Evolutionary conservation across 768 basidiomycete genomes (phyloP).

Genomic region (Lactarius vividus): DNA sequence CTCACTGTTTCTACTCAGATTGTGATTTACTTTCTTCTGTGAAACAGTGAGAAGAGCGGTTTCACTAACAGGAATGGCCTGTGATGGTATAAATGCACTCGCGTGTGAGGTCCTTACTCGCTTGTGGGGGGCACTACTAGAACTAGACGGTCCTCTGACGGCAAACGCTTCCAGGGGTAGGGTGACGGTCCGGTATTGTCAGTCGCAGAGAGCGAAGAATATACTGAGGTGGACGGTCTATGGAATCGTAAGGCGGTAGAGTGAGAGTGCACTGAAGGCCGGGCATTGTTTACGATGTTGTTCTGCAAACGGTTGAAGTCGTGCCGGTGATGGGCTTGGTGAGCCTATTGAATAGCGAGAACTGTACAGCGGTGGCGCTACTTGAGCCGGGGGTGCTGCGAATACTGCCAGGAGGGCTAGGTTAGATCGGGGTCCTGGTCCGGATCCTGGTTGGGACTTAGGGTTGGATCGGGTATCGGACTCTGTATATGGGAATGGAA

Average conservation of each 20-base stretch:
- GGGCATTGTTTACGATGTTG: constrained; percentile 9
- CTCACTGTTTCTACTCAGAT: constrained; percentile 87
- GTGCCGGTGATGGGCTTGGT: constrained; percentile 8
- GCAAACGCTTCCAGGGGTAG: constrained; percentile 20
- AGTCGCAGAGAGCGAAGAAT: constrained; percentile 20
- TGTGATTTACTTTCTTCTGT: constrained; percentile 78
- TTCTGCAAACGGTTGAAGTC: constrained; percentile 21
- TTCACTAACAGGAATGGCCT: constrained; percentile 29
- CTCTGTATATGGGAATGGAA: constrained; percentile 7
- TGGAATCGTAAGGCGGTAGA: neutral
- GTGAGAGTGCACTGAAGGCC: neutral
- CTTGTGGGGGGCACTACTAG: constrained; percentile 8
- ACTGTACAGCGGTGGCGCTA: constrained; percentile 1
- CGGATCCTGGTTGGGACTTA: too few species aligned
- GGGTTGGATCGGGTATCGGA: neutral
- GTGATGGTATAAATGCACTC: constrained; percentile 20
- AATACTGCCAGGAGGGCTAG: neutral
- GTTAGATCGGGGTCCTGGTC: too few species aligned
- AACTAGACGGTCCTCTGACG: constrained; percentile 20
- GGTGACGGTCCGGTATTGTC: constrained; percentile 15
- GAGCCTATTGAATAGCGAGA: neutral
- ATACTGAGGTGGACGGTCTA: constrained; percentile 20
- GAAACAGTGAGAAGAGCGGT: constrained; percentile 64
- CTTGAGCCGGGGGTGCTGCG: neutral
- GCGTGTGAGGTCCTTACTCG: constrained; percentile 18